Conservation (phyloP, 2,329 filamentous ascomycete species). For the Colletotrichum karsti region DNA sequence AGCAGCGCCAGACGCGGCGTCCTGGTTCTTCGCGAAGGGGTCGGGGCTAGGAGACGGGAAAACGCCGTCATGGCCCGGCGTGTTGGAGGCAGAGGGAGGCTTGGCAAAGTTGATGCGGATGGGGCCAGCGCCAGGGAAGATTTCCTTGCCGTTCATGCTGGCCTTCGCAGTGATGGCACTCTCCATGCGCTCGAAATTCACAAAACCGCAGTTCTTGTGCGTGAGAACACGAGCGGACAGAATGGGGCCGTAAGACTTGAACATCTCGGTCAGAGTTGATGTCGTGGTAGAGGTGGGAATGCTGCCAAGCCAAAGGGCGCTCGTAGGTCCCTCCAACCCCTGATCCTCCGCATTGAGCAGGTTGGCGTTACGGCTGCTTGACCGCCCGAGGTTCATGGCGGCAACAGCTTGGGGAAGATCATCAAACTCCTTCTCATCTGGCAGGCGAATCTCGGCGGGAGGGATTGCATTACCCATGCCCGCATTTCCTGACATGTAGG, state of each 20-base stretch:
- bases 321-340: conserved; percentile 87
- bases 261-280: conserved; percentile 93
- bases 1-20: conserved; percentile 46
- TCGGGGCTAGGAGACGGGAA: conserved; percentile 93
- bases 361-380: conserved; percentile 72
- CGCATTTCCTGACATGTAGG: conserved; percentile 77
- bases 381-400: conserved; percentile 75
- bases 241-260: conserved; percentile 91
- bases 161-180: conserved; percentile 90
- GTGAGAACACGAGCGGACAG: conserved; percentile 92
- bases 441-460: conserved; percentile 76
- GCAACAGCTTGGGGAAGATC: conserved; percentile 85
- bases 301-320: conserved; percentile 95
- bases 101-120: conserved; percentile 98
- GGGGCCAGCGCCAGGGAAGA: conserved; percentile 94
- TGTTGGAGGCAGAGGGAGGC: conserved; percentile 88
- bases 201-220: conserved; percentile 98
- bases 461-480: conserved; percentile 80
- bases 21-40: conserved; percentile 72
- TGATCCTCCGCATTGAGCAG: conserved; percentile 79
- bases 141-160: conserved; percentile 93
- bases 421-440: conserved; percentile 81
- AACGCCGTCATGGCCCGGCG: conserved; percentile 87
- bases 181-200: conserved; percentile 93
- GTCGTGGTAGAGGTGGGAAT: conserved; percentile 97